Evolutionary conservation across 768 basidiomycete genomes (phyloP).

Genomic region (Coprinopsis cinerea): DNA sequence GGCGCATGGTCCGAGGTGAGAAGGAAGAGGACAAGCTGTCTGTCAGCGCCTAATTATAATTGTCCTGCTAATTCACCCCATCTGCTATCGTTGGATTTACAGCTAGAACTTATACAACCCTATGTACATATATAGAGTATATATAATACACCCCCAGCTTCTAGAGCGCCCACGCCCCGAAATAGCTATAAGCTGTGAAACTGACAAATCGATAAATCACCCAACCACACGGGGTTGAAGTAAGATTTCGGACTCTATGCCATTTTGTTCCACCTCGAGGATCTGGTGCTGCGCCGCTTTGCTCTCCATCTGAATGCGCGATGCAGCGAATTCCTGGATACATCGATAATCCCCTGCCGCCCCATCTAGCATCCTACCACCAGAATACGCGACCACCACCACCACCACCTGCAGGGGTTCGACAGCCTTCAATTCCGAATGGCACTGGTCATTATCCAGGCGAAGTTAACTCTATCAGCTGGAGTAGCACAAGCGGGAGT

Average conservation of each 20-base stretch:
- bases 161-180: neutral
- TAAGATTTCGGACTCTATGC: no score
- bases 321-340: neutral
- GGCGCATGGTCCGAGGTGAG: conserved; percentile 44
- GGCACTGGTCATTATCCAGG: neutral
- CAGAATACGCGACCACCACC: neutral
- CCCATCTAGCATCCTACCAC: neutral
- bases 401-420: neutral
- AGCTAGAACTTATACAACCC: neutral
- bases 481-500: neutral
- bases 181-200: neutral
- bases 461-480: no score
- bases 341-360: neutral
- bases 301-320: neutral
- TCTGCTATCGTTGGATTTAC: no score
- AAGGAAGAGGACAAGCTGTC: conserved; percentile 21
- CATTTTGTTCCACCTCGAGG: no score
- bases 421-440: neutral
- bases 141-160: neutral
- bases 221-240: no score
- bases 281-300: no score
- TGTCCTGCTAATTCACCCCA: no score
- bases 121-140: neutral
- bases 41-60: no score
- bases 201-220: neutral